Evolutionary conservation across 2,329 filamentous ascomycete species (phyloP), one percentile per base, ranked within the genome.

Genomic region (Akanthomyces lecanii): DNA sequence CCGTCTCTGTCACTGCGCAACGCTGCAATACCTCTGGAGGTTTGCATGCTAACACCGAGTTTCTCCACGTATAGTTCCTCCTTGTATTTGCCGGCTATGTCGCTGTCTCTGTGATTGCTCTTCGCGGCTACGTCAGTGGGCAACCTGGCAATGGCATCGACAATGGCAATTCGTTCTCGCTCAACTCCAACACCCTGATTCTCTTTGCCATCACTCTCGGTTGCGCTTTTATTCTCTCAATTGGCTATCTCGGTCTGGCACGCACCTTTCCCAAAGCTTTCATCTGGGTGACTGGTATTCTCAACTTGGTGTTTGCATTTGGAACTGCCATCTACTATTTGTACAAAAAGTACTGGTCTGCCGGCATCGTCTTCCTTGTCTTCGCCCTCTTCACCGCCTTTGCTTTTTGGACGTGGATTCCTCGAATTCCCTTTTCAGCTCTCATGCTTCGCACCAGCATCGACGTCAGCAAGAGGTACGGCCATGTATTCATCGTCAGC

Each of bases 271-370:
- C 93, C 4, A 96, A 95, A 77, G 85, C 91, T 71, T 92, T 97
- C 69, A 96, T 97, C 72, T 97, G 92, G 91, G 85, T 92, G 45
- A 96, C 92, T 0, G 92, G 91, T 14, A 94, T 97, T 58, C 80
- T 96, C 63, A 96, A 97, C 74, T 89, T 97, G 69, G 78, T 89
- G 61, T 89, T 92, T 69, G 91, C 91, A 0, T 79, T 97, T n/a
- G 93, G 85, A 1, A 96, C 92, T 0, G 92, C 91, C 11, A 87
- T 94, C 59, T 96, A 92, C 76, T 96, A 96, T 80, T 85, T 97
- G 51, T 87, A 83, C 64, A 81, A 85, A 50, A 84, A 84, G 63
- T 91, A 94, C 73, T 97, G 87, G 77, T 89, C 88, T 7, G 92
- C 90, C 12, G 94, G 91, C 42, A 94, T 97, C 47, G 88, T 96